Base-by-base conservation (phyloP, 1,139 yeast genomes). In the Pichia sp. region DNA sequence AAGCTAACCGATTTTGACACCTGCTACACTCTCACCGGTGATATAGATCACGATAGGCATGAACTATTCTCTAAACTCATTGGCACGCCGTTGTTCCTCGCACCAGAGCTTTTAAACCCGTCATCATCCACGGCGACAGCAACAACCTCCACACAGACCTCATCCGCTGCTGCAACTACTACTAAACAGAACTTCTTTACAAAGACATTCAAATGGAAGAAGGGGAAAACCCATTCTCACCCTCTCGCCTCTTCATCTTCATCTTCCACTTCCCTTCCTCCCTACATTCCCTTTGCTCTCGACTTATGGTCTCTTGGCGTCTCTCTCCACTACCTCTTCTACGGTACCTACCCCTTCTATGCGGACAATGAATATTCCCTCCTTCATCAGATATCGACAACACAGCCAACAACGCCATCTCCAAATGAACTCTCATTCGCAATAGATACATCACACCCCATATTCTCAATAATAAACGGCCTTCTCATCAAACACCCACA, bases 1-100 rank as follows among this genome's bases (percentile, higher is more conserved):
- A 83, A 83, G 51, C 69, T 83, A 38, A 72, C 84, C 3, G 94
- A 83, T 53, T 84, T 83, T 53, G 94, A 94, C 1, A 77, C 84
- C 17, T 77, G 86, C 48, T 62, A 72, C 37, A 62, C 65, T 22
- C 51, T 73, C 37, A 69, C 74, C 34, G 65, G 67, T 44, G 64
- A 62, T 18, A 56, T 43, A n/a, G 40, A 41, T 15, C 6, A 15
- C 5, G 52, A 74, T 50, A 68, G 63, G 22, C 60, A 58, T 38
- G 77, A 73, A 49, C 56, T 74, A 39, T 47, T 45, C 33, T 72
- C 74, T 20, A 70, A 68, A 46, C 65, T 77, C 9, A 78, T 79
- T 33, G 87, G 88, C 1, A 79, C 88, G 0, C 88, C 88, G 0
- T 76, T 83, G 17, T 80, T 80, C 50, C 69, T 75, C 42, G 77